Evolutionary conservation across 2,329 filamentous ascomycete genomes (phyloP).

Genomic region (Beauveria sp.): DNA sequence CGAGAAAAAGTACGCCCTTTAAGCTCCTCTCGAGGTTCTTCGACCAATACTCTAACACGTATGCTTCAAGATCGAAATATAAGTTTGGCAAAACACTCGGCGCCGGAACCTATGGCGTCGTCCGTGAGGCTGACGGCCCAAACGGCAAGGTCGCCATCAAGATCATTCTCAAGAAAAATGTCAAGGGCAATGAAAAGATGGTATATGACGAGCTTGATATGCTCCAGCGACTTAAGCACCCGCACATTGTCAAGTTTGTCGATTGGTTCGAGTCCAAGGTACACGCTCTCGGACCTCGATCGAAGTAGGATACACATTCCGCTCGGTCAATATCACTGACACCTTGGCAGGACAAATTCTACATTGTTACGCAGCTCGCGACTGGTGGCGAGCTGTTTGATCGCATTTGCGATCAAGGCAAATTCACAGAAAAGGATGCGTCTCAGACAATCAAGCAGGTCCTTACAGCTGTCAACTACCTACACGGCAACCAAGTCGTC

Average conservation of each 20-base stretch:
- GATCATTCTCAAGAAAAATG: constrained; percentile 99
- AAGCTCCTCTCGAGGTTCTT: neutral
- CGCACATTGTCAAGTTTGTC: constrained; percentile 93
- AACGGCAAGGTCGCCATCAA: constrained; percentile 88
- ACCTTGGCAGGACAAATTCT: constrained; percentile 81
- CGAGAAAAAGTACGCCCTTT: constrained; percentile 74
- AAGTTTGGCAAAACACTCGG: constrained; percentile 88
- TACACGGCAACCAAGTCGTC: constrained; percentile 91
- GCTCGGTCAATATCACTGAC: neutral
- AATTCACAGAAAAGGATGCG: constrained; percentile 97
- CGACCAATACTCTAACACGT: neutral
- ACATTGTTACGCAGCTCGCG: constrained; percentile 94
- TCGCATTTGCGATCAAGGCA: constrained; percentile 94
- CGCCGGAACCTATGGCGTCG: constrained; percentile 96
- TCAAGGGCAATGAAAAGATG: constrained; percentile 97
- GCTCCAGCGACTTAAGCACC: constrained; percentile 83
- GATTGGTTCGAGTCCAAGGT: constrained; percentile 99
- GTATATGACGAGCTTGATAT: constrained; percentile 95
- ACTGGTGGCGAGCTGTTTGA: constrained; percentile 96
- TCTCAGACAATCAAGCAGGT: constrained; percentile 94
- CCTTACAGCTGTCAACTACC: constrained; percentile 84
- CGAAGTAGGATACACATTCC: neutral
- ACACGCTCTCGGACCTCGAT: constrained; percentile 24
- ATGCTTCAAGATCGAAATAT: constrained; percentile 63
- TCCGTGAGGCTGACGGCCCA: constrained; percentile 83